Conservation (phyloP, 805 yeast genomes). For the Wickerhamomyces ciferrii region DNA sequence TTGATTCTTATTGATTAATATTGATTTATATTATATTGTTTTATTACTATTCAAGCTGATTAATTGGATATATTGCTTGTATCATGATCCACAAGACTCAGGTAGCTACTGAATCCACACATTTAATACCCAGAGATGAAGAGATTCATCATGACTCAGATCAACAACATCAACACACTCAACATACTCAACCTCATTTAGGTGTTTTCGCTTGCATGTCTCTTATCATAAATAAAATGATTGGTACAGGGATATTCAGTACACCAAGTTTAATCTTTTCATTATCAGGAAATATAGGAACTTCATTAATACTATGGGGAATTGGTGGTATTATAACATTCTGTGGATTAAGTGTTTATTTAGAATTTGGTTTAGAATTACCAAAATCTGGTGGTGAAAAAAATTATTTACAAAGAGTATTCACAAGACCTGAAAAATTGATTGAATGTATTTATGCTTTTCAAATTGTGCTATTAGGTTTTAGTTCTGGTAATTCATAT, state of each 20-base stretch:
- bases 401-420: conserved; percentile 58
- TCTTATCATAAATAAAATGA: conserved; percentile 59
- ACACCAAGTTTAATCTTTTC: conserved; percentile 60
- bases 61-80: no score
- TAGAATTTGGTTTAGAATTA: conserved; percentile 61
- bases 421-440: conserved; percentile 46
- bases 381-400: conserved; percentile 69
- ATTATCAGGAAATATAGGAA: conserved; percentile 55
- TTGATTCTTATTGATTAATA: no score
- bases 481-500: conserved; percentile 57
- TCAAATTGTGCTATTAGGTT: conserved; percentile 51
- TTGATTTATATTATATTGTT: no score
- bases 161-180: conserved; percentile 1
- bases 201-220: conserved; percentile 19
- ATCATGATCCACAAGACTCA: not conserved
- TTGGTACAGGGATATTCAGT: conserved; percentile 71
- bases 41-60: no score
- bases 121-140: not conserved
- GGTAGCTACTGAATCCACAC: no score
- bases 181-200: conserved; percentile 11
- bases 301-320: conserved; percentile 50
- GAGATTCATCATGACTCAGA: conserved; percentile 7
- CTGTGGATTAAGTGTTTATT: conserved; percentile 48
- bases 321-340: conserved; percentile 59
- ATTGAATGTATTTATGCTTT: conserved; percentile 46